phyloP scores from a whole-genome alignment of 2,329 filamentous ascomycete genomes.

The Fusarium sp. region DNA sequence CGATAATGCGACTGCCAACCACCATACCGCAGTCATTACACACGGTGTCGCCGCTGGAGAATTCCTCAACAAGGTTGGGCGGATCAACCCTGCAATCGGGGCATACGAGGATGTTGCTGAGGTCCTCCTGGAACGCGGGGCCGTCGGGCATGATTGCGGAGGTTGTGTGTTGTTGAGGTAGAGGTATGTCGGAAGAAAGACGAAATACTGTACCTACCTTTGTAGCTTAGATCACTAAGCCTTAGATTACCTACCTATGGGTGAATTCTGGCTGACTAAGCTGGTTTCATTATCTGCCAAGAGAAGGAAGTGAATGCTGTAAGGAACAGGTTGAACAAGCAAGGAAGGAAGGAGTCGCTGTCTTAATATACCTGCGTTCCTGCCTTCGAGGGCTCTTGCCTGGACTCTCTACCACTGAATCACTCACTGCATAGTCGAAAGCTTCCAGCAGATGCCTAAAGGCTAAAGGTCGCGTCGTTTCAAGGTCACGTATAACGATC shows the following conservation, averaged over 20 bases:
- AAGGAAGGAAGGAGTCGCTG: background rate
- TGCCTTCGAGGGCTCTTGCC: background rate
- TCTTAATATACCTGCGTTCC: background rate
- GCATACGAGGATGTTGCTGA: slow-evolving; percentile 87
- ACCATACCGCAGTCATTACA: slow-evolving; percentile 93
- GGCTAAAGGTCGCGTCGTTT: background rate
- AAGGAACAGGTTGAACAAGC: background rate
- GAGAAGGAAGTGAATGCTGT: background rate
- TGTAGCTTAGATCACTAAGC: background rate
- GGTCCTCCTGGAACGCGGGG: slow-evolving; percentile 77
- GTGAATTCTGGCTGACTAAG: background rate
- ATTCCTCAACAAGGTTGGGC: slow-evolving; percentile 94
- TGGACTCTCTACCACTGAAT: background rate
- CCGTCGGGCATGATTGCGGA: slow-evolving; percentile 35
- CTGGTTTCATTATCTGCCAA: background rate
- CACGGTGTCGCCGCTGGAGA: slow-evolving; percentile 90
- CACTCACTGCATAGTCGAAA: background rate
- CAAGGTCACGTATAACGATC: background rate
- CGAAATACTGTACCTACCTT: no score
- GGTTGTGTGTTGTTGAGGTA: slow-evolving; percentile 43
- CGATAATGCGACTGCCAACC: slow-evolving; percentile 89
- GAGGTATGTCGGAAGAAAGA: no score
- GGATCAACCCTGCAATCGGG: slow-evolving; percentile 91
- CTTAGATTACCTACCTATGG: background rate
- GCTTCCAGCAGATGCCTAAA: background rate